phyloP scores from a whole-genome alignment of 1,139 yeast genomes.

The Yamadazyma trypodendri region DNA sequence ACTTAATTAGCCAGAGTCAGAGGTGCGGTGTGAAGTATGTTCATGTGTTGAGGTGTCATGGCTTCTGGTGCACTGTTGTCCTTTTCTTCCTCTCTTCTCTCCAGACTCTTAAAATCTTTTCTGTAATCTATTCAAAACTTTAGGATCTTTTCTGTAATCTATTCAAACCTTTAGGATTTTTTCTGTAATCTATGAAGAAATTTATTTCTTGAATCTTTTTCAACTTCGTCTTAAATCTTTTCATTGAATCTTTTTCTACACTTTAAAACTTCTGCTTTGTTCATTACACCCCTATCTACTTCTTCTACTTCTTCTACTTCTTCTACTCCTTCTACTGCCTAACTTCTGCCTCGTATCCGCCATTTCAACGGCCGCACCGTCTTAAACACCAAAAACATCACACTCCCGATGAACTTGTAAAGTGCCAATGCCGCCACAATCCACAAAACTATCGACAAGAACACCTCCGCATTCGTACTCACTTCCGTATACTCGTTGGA shows the following conservation, averaged over 20 bases:
- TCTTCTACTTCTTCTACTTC: background rate
- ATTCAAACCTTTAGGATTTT: no score
- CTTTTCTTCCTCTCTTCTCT: no score
- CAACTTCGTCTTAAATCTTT: no score
- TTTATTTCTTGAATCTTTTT: no score
- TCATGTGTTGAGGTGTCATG: no score
- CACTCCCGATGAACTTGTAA: conserved; percentile 43
- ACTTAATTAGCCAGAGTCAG: background rate
- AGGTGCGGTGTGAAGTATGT: no score
- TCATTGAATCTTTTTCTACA: no score
- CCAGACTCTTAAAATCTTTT: no score
- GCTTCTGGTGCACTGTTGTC: no score
- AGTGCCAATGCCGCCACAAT: conserved; percentile 48
- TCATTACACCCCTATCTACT: background rate
- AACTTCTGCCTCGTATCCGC: conserved; percentile 18
- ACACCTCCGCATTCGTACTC: conserved; percentile 37
- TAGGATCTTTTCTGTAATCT: no score
- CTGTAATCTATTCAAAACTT: no score
- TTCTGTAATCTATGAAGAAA: no score
- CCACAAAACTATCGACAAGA: conserved; percentile 49
- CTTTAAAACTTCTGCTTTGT: background rate
- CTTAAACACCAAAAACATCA: conserved; percentile 35
- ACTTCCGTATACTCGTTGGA: conserved; percentile 21
- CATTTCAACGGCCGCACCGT: conserved; percentile 42
- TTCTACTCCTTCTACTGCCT: background rate